Base-by-base conservation (phyloP, 139 green algal species). In the Eudorina sp. region DNA sequence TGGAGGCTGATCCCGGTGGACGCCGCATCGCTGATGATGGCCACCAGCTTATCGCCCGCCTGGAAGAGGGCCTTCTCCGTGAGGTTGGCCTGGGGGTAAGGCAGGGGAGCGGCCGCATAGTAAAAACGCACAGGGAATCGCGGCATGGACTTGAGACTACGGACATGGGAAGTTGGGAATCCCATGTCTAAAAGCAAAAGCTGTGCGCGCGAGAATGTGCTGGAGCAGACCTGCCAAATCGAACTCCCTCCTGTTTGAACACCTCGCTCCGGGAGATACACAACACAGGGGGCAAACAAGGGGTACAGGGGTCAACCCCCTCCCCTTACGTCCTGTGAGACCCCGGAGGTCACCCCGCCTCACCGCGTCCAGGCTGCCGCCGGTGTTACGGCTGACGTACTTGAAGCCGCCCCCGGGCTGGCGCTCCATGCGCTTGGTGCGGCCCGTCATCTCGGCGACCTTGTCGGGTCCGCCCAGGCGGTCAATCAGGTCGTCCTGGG, bases 1-100 rank as follows among this genome's bases (percentile, higher is more conserved):
- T 98, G 96, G 74, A 98, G 90, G 41, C 91, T 96, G 88, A 98
- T 98, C 72, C 96, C 96, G 7, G 95, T 94, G 58, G 91, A 96
- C 21, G 96, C 96, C 13, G 96, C 96, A 51, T 96, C 94, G 36
- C 60, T 90, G 94, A 97, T 96, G 92, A 97, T 96, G 51, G 92
- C 91, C 31, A 95, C 88, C 66, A 92, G 90, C 86, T 96, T 96
- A 14, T 83, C 41, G 38, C 90, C 92, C 23, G 41, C 31, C 88
- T 93, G 90, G 87, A 95, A 95, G 0, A 34, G 23, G 13, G 86
- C 58, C 73, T 91, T 91, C 90, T 95, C 91, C 40, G 66, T 41
- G 6, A 95, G 89, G 90, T 95, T 95, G 16, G 94, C 86, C 89
- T 93, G 68, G n/a, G n/a, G n/a, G n/a, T n/a, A n/a, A n/a, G n/a